Conservation (phyloP, 768 basidiomycete species). For the Trametes cubensis region DNA sequence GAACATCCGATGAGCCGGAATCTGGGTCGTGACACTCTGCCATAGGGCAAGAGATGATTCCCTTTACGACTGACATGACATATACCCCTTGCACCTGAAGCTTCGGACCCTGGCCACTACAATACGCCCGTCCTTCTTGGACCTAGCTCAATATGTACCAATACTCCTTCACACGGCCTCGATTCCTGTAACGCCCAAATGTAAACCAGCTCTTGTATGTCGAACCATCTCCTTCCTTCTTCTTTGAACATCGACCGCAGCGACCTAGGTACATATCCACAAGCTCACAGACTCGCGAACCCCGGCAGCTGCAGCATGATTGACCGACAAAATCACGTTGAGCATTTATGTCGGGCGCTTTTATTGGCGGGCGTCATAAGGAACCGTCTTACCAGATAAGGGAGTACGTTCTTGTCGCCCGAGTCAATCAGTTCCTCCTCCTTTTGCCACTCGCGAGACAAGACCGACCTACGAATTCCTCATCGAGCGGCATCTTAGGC, state of each 20-base stretch:
- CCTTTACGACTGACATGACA: conserved; percentile 10
- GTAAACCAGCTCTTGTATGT: conserved; percentile 2
- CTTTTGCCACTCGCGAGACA: conserved; percentile 16
- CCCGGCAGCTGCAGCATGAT: background rate
- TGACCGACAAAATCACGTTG: too few relatives aligned
- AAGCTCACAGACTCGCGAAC: background rate
- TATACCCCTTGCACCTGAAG: conserved; percentile 11
- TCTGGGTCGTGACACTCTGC: background rate
- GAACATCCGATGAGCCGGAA: background rate
- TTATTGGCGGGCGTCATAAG: background rate
- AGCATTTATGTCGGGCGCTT: background rate
- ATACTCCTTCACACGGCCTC: background rate
- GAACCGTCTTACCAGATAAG: conserved; percentile 12
- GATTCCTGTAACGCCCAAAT: background rate
- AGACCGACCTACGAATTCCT: conserved; percentile 3
- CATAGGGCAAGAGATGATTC: background rate
- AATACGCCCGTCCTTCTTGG: conserved; percentile 1
- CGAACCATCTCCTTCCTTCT: background rate
- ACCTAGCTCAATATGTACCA: background rate
- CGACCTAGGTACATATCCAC: background rate
- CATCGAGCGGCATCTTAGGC: conserved; percentile 8
- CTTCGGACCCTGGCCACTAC: background rate
- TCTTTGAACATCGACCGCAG: too few relatives aligned
- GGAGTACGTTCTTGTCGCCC: conserved; percentile 14
- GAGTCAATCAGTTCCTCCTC: conserved; percentile 17